A percentile compares a stretch with the other conserved stretches of the same genome.
Evolutionary conservation across 768 basidiomycete species (phyloP).

Genomic region (Dacryopinax primogenitus): DNA sequence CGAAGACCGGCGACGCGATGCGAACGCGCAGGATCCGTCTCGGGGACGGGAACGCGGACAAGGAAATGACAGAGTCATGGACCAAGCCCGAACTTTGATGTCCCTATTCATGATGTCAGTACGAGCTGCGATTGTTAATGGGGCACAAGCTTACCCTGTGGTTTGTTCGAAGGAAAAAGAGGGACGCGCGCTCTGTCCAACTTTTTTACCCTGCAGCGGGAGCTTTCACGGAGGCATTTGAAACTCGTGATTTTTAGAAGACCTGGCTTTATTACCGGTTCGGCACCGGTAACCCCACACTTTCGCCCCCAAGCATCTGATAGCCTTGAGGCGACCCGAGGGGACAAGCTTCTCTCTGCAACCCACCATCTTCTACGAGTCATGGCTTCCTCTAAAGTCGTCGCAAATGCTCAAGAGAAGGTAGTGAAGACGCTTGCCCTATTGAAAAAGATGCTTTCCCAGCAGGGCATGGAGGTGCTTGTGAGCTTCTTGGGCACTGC

Average conservation of each 20-base stretch:
- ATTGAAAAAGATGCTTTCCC: background rate
- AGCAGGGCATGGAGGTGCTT: background rate
- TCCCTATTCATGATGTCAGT: background rate
- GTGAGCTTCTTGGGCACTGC: background rate
- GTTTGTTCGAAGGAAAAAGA: background rate
- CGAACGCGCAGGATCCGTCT: slow-evolving; percentile 4
- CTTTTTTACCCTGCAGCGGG: background rate
- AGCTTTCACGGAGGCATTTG: background rate
- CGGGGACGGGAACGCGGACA: slow-evolving; percentile 9
- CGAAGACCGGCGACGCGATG: background rate
- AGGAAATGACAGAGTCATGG: slow-evolving; percentile 8
- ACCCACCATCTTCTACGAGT: background rate
- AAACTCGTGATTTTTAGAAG: background rate
- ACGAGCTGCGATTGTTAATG: background rate
- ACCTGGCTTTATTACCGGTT: background rate
- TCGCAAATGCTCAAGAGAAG: background rate
- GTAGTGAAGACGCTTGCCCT: background rate
- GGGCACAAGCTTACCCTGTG: background rate
- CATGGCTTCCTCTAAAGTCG: slow-evolving; percentile 1
- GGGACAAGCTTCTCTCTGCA: background rate
- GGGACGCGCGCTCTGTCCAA: background rate
- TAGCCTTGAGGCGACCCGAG: background rate
- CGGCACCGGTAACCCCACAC: background rate
- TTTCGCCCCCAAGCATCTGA: background rate
- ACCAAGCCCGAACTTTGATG: slow-evolving; percentile 8